These are phyloP conservation scores for Leccinum aurantiacum DNA, from an alignment of 768 basidiomycete species.

Conservation along the genomic window DNA sequence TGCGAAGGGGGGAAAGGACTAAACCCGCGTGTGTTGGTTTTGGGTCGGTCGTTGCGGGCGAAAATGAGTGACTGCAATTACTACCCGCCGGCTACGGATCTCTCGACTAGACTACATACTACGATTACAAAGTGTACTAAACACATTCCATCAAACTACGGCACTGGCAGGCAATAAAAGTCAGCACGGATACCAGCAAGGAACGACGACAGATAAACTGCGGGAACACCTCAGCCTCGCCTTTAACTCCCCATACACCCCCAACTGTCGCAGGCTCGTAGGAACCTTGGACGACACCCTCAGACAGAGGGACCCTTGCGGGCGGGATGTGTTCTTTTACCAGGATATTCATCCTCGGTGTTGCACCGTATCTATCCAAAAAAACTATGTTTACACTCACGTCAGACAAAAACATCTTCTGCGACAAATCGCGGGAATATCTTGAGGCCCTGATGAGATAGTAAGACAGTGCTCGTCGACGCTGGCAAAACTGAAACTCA, in stretches of 20 bases:
- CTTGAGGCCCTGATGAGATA: conserved; percentile 9
- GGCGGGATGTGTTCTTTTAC: conserved; percentile 82
- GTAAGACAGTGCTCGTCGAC: not conserved
- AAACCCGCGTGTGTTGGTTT: conserved; percentile 11
- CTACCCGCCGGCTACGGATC: conserved; percentile 11
- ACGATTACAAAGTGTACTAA: not conserved
- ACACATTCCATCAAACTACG: not conserved
- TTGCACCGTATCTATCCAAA: conserved; percentile 15
- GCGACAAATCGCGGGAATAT: not conserved
- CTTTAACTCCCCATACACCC: conserved; percentile 79
- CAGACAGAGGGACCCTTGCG: conserved; percentile 36
- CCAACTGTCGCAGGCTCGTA: conserved; percentile 44
- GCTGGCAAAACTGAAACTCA: conserved; percentile 9
- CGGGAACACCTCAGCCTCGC: conserved; percentile 75
- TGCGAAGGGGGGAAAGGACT: not conserved
- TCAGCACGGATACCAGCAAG: conserved; percentile 3
- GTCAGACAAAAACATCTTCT: not conserved
- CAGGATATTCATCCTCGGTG: conserved; percentile 81
- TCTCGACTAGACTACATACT: no score
- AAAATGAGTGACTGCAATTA: conserved; percentile 12
- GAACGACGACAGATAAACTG: not conserved
- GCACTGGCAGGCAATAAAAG: not conserved
- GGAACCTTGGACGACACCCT: conserved; percentile 32
- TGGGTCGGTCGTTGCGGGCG: conserved; percentile 6
- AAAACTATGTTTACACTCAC: not conserved